Evolutionary conservation across 768 basidiomycete genomes (phyloP).

Genomic region (Termitomyces sp.): DNA sequence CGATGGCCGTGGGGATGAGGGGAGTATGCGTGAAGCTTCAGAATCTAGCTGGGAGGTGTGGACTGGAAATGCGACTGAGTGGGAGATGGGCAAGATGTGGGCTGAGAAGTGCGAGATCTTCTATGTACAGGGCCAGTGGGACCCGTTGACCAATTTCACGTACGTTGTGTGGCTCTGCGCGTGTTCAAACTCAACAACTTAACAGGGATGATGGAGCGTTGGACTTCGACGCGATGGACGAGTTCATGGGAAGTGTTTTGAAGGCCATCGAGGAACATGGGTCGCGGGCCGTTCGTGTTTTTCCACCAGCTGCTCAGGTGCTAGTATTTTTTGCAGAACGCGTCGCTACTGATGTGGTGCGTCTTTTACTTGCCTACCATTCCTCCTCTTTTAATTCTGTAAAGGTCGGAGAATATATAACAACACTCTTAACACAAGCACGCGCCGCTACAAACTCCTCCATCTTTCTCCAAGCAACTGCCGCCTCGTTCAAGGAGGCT

Average conservation of each 20-base stretch:
- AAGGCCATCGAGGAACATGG: constrained; percentile 69
- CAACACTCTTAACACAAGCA: constrained; percentile 69
- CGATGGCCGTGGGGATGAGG: constrained; percentile 68
- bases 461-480: constrained; percentile 76
- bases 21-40: constrained; percentile 75
- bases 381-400: not conserved
- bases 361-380: constrained; percentile 18
- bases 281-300: constrained; percentile 74
- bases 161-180: constrained; percentile 26
- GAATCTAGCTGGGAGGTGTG: constrained; percentile 85
- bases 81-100: constrained; percentile 96
- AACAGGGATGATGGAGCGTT: constrained; percentile 51
- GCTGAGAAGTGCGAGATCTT: constrained; percentile 93
- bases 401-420: constrained; percentile 88
- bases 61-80: constrained; percentile 41
- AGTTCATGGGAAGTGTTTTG: constrained; percentile 71
- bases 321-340: constrained; percentile 82
- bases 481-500: constrained; percentile 84
- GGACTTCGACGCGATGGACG: constrained; percentile 92
- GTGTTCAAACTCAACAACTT: not conserved
- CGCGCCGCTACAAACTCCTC: constrained; percentile 45
- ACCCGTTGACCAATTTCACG: constrained; percentile 79
- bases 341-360: constrained; percentile 77
- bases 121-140: constrained; percentile 78
- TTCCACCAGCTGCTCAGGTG: constrained; percentile 76